phyloP scores from a whole-genome alignment of 148 eudicot genomes.

The Euryodendron excelsum region DNA sequence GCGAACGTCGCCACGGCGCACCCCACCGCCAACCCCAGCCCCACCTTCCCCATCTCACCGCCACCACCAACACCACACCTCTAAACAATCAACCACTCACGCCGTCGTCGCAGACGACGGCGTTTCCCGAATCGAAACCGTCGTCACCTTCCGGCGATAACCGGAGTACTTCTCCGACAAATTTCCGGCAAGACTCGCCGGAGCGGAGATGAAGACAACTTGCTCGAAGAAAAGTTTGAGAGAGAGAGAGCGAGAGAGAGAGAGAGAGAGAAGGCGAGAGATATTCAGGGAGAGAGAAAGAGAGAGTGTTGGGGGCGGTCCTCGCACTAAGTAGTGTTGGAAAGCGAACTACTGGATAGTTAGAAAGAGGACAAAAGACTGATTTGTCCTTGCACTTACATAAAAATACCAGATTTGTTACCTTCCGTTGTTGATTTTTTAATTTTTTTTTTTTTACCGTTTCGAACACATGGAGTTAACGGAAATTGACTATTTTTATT shows the following conservation, averaged over 20 bases:
- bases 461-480: neutral
- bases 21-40: conserved; percentile 52
- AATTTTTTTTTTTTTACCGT: neutral
- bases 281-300: too few relatives aligned
- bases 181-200: conserved; percentile 28
- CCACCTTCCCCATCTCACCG: conserved; percentile 69
- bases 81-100: neutral
- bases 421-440: conserved; percentile 7
- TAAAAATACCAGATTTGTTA: conserved; percentile 26
- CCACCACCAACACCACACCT: neutral
- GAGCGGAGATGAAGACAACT: neutral
- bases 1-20: conserved; percentile 65
- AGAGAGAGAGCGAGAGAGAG: too few relatives aligned
- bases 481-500: neutral
- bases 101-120: conserved; percentile 19
- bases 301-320: conserved; percentile 27
- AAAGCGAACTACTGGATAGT: conserved; percentile 55
- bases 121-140: neutral
- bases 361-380: conserved; percentile 42
- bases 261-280: neutral
- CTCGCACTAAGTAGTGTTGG: conserved; percentile 47
- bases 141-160: neutral
- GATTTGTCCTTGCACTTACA: conserved; percentile 31
- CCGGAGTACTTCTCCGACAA: conserved; percentile 19
- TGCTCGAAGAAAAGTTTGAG: conserved; percentile 32